A percentile compares a stretch with the other conserved stretches of the same genome.
Conservation (phyloP, 2,329 filamentous ascomycete species). For the Ophiocordyceps camponoti-floridani region DNA sequence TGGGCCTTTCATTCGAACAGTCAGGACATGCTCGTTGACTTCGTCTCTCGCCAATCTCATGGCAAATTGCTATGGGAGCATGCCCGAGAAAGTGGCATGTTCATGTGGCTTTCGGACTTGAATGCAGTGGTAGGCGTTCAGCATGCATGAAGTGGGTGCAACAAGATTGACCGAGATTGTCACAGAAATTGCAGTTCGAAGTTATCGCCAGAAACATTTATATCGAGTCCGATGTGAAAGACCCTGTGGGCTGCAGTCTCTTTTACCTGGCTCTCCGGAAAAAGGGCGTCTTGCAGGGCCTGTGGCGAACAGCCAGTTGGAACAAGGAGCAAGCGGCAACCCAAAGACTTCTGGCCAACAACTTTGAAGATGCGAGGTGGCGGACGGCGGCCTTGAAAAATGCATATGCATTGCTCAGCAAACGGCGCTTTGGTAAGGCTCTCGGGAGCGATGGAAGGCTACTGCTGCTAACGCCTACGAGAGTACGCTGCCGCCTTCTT, state of each 20-base stretch:
- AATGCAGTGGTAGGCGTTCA: constrained; percentile 48
- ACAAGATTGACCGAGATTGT: constrained; percentile 3
- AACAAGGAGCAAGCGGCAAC: constrained; percentile 74
- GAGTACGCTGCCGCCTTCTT: constrained; percentile 96
- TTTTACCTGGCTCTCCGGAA: constrained; percentile 85
- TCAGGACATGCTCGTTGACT: constrained; percentile 77
- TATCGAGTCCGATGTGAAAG: constrained; percentile 69
- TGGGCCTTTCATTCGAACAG: constrained; percentile 75
- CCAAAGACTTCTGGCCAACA: constrained; percentile 64
- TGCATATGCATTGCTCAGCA: constrained; percentile 85
- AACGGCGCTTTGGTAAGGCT: constrained; percentile 58
- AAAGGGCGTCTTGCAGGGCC: constrained; percentile 72
- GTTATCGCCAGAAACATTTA: constrained; percentile 87
- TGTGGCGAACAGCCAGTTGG: constrained; percentile 91
- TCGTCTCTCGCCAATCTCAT: constrained; percentile 65
- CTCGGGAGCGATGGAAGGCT: not conserved
- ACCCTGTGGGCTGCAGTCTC: constrained; percentile 77
- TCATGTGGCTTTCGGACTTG: constrained; percentile 81
- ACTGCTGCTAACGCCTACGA: constrained; percentile 14
- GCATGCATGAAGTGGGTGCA: not conserved
- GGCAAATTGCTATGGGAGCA: constrained; percentile 69
- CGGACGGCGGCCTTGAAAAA: constrained; percentile 85
- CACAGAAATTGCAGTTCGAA: constrained; percentile 53
- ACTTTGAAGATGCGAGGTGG: constrained; percentile 79
- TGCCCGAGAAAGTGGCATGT: constrained; percentile 73